Conservation (phyloP, 176 grass and related monocot genomes). For the Hordeum marinum region DNA sequence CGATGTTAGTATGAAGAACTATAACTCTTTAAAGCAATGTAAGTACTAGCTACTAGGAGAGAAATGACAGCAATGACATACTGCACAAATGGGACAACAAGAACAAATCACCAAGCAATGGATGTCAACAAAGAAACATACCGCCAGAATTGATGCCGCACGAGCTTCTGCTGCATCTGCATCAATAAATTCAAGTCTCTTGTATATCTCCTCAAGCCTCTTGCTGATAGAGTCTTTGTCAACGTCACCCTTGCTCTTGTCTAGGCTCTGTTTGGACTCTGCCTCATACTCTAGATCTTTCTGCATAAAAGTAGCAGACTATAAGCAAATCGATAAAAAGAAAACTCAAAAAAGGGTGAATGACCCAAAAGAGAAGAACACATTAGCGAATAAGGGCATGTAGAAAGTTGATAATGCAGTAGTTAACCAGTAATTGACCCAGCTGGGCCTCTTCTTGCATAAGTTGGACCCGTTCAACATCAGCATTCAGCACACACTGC, state of each 20-base stretch:
- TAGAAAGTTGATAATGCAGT: neutral
- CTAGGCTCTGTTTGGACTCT: constrained; percentile 56
- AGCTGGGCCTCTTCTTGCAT: constrained; percentile 78
- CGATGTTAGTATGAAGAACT: constrained; percentile 4
- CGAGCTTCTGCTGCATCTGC: constrained; percentile 92
- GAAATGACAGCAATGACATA: neutral
- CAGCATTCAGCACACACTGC: constrained; percentile 89
- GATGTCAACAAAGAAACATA: constrained; percentile 36
- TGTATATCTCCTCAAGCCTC: constrained; percentile 92
- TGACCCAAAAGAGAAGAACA: neutral
- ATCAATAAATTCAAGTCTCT: constrained; percentile 87
- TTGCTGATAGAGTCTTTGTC: constrained; percentile 77
- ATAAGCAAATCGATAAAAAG: constrained; percentile 22
- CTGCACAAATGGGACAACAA: neutral
- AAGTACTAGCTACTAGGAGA: neutral
- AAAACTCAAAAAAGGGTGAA: neutral
- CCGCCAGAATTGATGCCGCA: constrained; percentile 90
- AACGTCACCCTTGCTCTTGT: constrained; percentile 38
- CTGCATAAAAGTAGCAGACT: constrained; percentile 39
- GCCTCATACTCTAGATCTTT: constrained; percentile 82
- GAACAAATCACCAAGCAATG: neutral
- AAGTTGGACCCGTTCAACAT: constrained; percentile 74
- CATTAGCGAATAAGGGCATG: neutral
- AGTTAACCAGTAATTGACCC: constrained; percentile 61
- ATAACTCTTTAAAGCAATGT: neutral